Conservation (phyloP, 208 protist species). For the Leishmania amazonensis region DNA sequence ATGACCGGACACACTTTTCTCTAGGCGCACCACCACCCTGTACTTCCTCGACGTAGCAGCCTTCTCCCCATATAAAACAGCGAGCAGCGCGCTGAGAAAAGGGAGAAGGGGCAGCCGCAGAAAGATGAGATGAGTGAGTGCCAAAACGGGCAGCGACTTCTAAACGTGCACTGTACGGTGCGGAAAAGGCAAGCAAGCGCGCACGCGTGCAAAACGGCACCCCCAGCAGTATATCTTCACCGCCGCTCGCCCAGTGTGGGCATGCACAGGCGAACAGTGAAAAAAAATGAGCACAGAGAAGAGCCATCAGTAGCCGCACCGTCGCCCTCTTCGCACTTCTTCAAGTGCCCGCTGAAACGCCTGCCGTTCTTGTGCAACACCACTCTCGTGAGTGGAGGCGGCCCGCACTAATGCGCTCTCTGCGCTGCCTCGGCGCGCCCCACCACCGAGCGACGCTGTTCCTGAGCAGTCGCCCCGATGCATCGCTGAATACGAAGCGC, state of each 20-base stretch:
- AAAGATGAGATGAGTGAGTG: not conserved
- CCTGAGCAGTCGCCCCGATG: not conserved
- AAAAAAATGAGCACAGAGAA: not conserved
- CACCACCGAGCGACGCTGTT: not conserved
- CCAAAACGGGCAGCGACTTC: not conserved
- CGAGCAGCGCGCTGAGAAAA: not conserved
- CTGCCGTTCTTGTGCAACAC: slow-evolving; percentile 12
- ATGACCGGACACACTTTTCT: not conserved
- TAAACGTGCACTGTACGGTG: not conserved
- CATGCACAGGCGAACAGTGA: not conserved
- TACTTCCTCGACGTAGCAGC: not conserved
- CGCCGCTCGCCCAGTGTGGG: not conserved
- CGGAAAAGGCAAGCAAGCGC: not conserved
- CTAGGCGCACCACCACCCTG: not conserved
- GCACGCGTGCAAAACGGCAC: not conserved
- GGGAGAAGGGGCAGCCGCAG: not conserved
- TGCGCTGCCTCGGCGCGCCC: not conserved
- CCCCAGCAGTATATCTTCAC: too few relatives aligned
- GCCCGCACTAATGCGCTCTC: not conserved
- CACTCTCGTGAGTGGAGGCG: not conserved
- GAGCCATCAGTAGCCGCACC: slow-evolving; percentile 5
- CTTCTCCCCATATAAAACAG: not conserved
- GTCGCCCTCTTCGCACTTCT: slow-evolving; percentile 15
- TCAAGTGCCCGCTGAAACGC: slow-evolving; percentile 31
- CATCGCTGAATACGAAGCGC: not conserved